Conservation (phyloP, 164 flowering plant species). For the Chimonanthus praecox region DNA sequence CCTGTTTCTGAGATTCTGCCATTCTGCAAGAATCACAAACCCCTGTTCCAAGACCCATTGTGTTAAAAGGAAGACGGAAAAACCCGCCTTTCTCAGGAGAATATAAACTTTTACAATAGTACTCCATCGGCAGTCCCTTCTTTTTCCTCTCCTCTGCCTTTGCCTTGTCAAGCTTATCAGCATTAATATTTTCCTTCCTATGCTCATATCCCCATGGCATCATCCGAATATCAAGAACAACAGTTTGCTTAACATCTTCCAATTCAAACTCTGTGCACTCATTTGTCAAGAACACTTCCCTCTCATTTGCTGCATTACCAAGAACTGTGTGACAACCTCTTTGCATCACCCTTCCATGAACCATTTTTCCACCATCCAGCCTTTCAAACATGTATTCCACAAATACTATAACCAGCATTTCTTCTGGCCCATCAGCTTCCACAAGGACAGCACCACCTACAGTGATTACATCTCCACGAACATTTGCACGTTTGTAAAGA, state of each 20-base stretch:
- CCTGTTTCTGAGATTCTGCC: conserved; percentile 33
- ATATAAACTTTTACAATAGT: conserved; percentile 83
- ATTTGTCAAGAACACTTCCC: conserved; percentile 82
- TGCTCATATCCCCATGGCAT: conserved; percentile 79
- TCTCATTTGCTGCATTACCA: conserved; percentile 74
- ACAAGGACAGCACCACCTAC: conserved; percentile 56
- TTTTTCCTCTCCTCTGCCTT: conserved; percentile 73
- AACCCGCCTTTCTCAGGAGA: conserved; percentile 87
- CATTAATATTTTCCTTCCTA: conserved; percentile 51
- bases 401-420: conserved; percentile 44
- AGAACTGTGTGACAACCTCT: conserved; percentile 69
- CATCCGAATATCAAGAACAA: conserved; percentile 38
- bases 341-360: conserved; percentile 76
- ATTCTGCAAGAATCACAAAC: conserved; percentile 54
- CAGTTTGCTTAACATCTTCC: conserved; percentile 43
- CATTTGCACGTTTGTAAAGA: conserved; percentile 50
- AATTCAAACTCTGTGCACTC: conserved; percentile 59
- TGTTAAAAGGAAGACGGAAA: conserved; percentile 40
- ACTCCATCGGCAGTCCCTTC: conserved; percentile 70
- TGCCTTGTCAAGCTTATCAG: conserved; percentile 45
- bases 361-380: conserved; percentile 45
- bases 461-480: conserved; percentile 45
- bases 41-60: conserved; percentile 75
- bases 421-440: conserved; percentile 42
- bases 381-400: conserved; percentile 88